phyloP scores from a whole-genome alignment of 495 filamentous ascomycete genomes.

The Mytilinidion resinicola region DNA sequence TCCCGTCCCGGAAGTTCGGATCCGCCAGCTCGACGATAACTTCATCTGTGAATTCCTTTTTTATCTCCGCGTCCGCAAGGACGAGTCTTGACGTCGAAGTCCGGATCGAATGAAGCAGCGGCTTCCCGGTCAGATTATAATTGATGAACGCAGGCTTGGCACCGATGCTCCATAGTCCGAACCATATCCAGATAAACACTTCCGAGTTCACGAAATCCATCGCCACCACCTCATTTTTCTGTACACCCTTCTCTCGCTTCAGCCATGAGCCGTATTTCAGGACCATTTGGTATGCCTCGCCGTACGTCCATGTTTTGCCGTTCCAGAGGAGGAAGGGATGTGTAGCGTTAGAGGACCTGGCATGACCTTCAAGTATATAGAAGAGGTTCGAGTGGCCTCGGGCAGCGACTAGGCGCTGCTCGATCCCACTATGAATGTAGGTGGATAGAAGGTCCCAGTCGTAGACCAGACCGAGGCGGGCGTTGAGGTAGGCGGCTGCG shows the following conservation, averaged over 20 bases:
- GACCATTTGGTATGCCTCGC: constrained; percentile 66
- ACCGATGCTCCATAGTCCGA: constrained; percentile 84
- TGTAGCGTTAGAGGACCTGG: constrained; percentile 50
- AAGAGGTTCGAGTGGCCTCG: constrained; percentile 66
- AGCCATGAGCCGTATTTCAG: constrained; percentile 82
- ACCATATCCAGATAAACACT: constrained; percentile 72
- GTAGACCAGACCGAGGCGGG: constrained; percentile 58
- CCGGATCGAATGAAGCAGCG: constrained; percentile 72
- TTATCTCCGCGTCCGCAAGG: constrained; percentile 67
- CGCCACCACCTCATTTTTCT: constrained; percentile 75
- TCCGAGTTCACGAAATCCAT: constrained; percentile 85
- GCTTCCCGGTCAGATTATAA: constrained; percentile 73
- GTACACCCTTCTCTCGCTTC: constrained; percentile 60
- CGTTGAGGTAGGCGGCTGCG: constrained; percentile 76
- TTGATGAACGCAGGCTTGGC: constrained; percentile 92
- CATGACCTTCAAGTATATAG: constrained; percentile 68
- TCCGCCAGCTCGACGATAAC: constrained; percentile 34
- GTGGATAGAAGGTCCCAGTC: constrained; percentile 54
- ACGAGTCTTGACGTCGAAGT: constrained; percentile 63
- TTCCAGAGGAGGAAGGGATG: constrained; percentile 66
- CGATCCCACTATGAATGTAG: constrained; percentile 41
- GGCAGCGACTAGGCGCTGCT: constrained; percentile 37
- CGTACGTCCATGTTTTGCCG: constrained; percentile 70
- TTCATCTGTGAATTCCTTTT: constrained; percentile 43
- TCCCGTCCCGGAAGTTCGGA: constrained; percentile 39